Conservation (phyloP, 805 yeast genomes). For the Lipomyces spencermartinsiae region DNA sequence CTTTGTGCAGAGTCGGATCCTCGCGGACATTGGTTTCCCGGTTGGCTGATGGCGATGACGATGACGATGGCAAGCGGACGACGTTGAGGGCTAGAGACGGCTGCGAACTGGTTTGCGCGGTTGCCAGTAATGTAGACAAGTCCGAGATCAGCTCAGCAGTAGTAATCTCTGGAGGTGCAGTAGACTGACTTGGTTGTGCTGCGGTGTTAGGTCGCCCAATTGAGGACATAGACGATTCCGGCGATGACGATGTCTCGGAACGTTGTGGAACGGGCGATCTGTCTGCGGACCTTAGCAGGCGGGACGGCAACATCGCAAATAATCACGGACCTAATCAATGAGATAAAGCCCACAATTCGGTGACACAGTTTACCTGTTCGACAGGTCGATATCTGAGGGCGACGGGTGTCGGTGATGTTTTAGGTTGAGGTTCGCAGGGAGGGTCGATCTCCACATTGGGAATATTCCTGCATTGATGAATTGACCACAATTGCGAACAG, state of each 20-base stretch:
- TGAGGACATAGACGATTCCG: neutral
- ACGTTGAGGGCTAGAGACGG: neutral
- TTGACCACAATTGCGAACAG: no score
- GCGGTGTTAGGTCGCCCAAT: neutral
- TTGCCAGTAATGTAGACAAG: conserved; percentile 20
- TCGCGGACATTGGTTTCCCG: conserved; percentile 7
- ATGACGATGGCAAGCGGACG: neutral
- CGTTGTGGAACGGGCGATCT: neutral
- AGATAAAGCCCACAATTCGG: neutral
- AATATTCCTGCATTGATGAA: no score
- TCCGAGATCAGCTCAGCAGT: conserved; percentile 28
- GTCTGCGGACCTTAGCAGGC: neutral
- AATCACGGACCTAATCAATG: neutral
- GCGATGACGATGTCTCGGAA: neutral
- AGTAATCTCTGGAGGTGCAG: conserved; percentile 8
- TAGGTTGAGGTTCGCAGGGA: no score
- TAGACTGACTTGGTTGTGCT: neutral
- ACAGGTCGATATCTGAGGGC: neutral
- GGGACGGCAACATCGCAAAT: neutral
- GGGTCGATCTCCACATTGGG: no score
- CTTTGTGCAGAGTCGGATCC: conserved; percentile 21
- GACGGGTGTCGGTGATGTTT: neutral
- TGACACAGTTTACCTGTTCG: neutral
- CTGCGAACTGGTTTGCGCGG: neutral
- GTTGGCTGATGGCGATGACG: neutral